Base-by-base conservation (phyloP, 495 filamentous ascomycete genomes). In the Neurospora sp. region DNA sequence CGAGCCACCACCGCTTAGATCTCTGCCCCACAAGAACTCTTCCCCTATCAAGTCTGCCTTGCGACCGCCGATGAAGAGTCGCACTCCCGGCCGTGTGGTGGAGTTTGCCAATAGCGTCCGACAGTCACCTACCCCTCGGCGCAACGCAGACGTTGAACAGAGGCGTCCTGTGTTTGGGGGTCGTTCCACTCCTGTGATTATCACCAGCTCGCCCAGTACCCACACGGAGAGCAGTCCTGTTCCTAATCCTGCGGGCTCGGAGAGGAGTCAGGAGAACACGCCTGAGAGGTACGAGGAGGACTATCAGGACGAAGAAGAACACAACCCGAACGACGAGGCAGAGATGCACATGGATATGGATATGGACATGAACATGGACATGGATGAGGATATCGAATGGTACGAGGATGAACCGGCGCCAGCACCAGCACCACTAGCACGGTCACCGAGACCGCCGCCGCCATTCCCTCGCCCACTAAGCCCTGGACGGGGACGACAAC, bases 21-120 rank as follows among this genome's bases (percentile, higher is more conserved):
- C 78, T 3, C 70, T 75, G 8, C 80, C 80, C 39, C 74, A 82
- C 72, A 81, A 80, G 31, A 77, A 79, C 8, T 77, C 77, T 16
- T 87, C 86, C 3, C 86, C 86, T 0, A 79, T 75, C 14, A 88
- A 87, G 73, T 87, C 86, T 1, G 85, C 78, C 73, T 77, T 88
- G 38, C 83, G 86, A 70, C 87, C 86, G 16, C 85, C 86, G 3
- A 74, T 80, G 7, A 84, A 80, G 47, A 0, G 27, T 35, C 53
- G 14, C 12, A 85, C 83, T 1, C 83, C 83, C 3, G 85, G 85
- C 8, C 81, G 82, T 1, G 80, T 85, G 8, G 85, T 86, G 37
- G 82, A 84, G 71, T 86, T 86, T 71, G 81, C 81, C 8, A 79
- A 81, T 69, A 82, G 76, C 70, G 78, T 76, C 8, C 22, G 35